Evolutionary conservation across 2,329 filamentous ascomycete species (phyloP).

Genomic region (Epichloe sp.): DNA sequence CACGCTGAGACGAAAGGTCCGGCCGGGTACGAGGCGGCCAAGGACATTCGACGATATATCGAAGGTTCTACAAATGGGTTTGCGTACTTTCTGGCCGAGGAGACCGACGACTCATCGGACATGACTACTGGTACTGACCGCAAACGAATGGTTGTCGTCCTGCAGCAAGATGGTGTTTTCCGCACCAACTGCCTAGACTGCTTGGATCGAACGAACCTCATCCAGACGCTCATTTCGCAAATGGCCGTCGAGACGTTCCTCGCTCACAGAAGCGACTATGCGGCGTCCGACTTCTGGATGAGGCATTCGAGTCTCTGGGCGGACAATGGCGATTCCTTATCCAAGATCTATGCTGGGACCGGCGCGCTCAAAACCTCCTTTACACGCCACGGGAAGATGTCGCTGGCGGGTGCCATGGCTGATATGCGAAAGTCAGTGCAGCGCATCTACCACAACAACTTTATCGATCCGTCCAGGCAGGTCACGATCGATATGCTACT

Average conservation of each 20-base stretch:
- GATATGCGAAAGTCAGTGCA: slow-evolving; percentile 92
- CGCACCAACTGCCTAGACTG: slow-evolving; percentile 94
- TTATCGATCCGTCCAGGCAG: slow-evolving; percentile 83
- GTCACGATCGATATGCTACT: slow-evolving; percentile 91
- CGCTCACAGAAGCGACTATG: slow-evolving; percentile 53
- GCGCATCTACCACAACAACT: slow-evolving; percentile 93
- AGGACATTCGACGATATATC: slow-evolving; percentile 66
- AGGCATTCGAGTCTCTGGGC: slow-evolving; percentile 90
- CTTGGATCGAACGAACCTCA: slow-evolving; percentile 85
- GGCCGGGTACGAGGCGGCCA: slow-evolving; percentile 81
- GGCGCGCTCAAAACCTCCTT: slow-evolving; percentile 93
- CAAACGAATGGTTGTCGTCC: slow-evolving; percentile 48
- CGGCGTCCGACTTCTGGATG: slow-evolving; percentile 76
- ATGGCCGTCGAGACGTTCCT: slow-evolving; percentile 86
- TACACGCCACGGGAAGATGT: slow-evolving; percentile 91
- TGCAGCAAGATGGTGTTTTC: slow-evolving; percentile 93
- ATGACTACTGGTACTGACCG: slow-evolving; percentile 22
- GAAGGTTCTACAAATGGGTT: slow-evolving; percentile 72
- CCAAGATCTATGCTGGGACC: slow-evolving; percentile 91
- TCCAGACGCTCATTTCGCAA: slow-evolving; percentile 89
- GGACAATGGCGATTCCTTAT: slow-evolving; percentile 88
- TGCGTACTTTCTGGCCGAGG: slow-evolving; percentile 80
- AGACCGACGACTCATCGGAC: slow-evolving; percentile 42
- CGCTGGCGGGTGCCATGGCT: slow-evolving; percentile 81
- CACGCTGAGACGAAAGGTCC: slow-evolving; percentile 85